Percentiles rank a stretch among this genome's conserved stretches.
These are phyloP conservation scores for Botrytis pseudocinerea DNA, from an alignment of 2,329 filamentous ascomycete species.

Conservation along the genomic window DNA sequence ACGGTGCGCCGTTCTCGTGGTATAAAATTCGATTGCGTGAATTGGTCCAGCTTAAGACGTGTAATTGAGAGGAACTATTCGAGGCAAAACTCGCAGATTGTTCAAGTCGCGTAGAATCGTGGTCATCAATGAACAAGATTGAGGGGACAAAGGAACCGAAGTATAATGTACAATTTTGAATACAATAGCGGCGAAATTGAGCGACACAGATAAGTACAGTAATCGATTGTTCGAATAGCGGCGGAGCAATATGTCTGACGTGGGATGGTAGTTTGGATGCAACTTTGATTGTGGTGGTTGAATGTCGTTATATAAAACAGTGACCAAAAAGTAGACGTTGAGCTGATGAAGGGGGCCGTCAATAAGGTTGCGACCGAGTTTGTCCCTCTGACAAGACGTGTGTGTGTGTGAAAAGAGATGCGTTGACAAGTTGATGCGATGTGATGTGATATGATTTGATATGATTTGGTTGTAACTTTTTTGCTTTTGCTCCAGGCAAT, in stretches of 20 bases:
- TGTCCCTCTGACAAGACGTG: neutral
- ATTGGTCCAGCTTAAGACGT: conserved; percentile 37
- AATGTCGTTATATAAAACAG: conserved; percentile 5
- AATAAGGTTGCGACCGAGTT: conserved; percentile 8
- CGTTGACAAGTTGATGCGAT: conserved; percentile 1
- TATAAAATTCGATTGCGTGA: conserved; percentile 33
- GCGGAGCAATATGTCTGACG: conserved; percentile 21
- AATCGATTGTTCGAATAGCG: conserved; percentile 9
- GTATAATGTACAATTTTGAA: neutral
- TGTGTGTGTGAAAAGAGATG: neutral
- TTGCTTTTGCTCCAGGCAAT: conserved; percentile 17
- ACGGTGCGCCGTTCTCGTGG: conserved; percentile 39
- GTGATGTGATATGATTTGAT: neutral
- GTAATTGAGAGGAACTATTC: neutral
- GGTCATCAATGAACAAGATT: conserved; percentile 17
- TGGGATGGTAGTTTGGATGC: conserved; percentile 9
- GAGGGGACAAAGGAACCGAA: conserved; percentile 7
- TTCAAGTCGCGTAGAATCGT: conserved; percentile 17
- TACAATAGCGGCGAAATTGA: neutral
- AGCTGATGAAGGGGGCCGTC: neutral
- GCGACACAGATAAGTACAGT: neutral
- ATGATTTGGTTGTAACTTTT: neutral
- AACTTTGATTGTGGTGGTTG: neutral
- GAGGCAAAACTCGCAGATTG: conserved; percentile 1
- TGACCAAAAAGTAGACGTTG: neutral